These are phyloP conservation scores for Hymenoscyphus linearis DNA, from an alignment of 2,329 filamentous ascomycete genomes.

Conservation along the genomic window DNA sequence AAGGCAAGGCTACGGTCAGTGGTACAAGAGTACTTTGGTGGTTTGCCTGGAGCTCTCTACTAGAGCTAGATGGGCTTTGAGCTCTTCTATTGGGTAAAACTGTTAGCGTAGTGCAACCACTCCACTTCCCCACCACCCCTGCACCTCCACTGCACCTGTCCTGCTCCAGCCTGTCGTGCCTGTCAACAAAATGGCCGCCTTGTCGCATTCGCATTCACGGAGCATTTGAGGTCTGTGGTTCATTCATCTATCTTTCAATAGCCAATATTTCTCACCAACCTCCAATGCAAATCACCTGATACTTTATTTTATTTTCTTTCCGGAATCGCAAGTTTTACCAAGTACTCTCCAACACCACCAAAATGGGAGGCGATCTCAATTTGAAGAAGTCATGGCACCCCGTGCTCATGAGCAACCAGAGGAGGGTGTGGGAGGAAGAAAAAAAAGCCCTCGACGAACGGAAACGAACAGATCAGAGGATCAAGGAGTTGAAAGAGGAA, in stretches of 20 bases:
- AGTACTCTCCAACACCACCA: slow-evolving; percentile 31
- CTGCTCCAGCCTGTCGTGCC: background rate
- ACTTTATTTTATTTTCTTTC: background rate
- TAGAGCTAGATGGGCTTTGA: background rate
- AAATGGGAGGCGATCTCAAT: slow-evolving; percentile 93
- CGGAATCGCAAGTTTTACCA: too few species aligned
- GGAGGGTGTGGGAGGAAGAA: slow-evolving; percentile 85
- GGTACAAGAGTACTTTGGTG: background rate
- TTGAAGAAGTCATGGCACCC: slow-evolving; percentile 96
- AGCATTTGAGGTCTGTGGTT: background rate
- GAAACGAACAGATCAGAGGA: slow-evolving; percentile 85
- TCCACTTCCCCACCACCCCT: background rate
- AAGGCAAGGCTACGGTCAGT: background rate
- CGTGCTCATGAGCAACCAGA: slow-evolving; percentile 82
- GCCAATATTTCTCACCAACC: background rate
- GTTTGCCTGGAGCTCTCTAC: background rate
- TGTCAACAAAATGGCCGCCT: background rate
- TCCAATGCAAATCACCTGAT: background rate
- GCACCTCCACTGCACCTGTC: too few species aligned
- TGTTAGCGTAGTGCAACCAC: background rate
- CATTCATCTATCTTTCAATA: background rate
- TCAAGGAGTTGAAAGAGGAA: slow-evolving; percentile 92
- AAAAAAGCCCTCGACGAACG: slow-evolving; percentile 90
- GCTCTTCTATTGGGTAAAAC: background rate
- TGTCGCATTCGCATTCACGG: background rate